phyloP scores from a whole-genome alignment of 2,329 filamentous ascomycete genomes.

The Monosporascus sp. region DNA sequence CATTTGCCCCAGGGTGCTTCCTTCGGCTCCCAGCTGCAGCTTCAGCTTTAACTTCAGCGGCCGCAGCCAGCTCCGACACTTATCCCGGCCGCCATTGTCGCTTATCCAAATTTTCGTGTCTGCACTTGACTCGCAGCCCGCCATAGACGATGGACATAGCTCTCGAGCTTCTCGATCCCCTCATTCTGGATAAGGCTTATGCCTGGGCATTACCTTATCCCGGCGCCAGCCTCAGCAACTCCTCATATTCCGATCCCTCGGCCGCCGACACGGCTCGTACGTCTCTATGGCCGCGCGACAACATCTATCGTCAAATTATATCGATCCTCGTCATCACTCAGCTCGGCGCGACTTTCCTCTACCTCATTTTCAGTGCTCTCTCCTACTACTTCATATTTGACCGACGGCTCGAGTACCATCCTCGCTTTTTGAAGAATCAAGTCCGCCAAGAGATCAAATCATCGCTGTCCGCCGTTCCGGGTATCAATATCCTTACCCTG shows the following conservation, averaged over 20 bases:
- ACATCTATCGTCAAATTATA: constrained; percentile 33
- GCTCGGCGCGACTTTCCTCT: constrained; percentile 35
- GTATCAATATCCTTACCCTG: constrained; percentile 39
- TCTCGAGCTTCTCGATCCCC: constrained; percentile 36
- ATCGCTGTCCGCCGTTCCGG: constrained; percentile 37
- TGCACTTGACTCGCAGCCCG: no score
- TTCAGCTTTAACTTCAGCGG: no score
- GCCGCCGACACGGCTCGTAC: no score
- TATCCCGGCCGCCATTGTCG: no score
- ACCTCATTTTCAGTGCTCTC: constrained; percentile 63
- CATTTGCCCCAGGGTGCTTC: no score
- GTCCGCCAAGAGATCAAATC: constrained; percentile 38
- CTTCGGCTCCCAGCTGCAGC: no score
- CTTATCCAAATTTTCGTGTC: no score
- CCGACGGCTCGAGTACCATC: constrained; percentile 39
- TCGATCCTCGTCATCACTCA: constrained; percentile 35
- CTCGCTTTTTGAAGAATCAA: constrained; percentile 44
- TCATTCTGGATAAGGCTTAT: constrained; percentile 36
- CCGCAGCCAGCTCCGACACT: no score
- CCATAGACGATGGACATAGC: constrained; percentile 30
- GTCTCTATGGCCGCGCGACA: constrained; percentile 31
- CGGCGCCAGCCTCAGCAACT: no score
- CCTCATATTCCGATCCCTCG: no score
- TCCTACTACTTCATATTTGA: constrained; percentile 66
- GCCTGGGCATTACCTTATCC: constrained; percentile 15